Base-by-base conservation (phyloP, 2,329 filamentous ascomycete genomes). In the Aaosphaeria arxii region DNA sequence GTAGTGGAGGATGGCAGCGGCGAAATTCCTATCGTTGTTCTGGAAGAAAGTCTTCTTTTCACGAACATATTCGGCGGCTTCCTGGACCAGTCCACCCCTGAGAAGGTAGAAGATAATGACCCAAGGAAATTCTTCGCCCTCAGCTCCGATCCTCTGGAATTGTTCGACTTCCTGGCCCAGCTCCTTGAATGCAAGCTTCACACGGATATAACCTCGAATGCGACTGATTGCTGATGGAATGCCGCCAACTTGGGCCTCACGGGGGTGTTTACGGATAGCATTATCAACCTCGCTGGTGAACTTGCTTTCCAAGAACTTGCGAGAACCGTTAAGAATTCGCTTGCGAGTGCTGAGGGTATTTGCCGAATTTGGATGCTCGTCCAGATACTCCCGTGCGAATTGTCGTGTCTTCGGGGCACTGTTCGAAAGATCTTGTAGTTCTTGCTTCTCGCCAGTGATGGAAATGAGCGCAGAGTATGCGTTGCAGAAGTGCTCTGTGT, bases 51-150 rank as follows among this genome's bases (percentile, higher is more conserved):
- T 83, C 61, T 91, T 87, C 64, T 92, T 88, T 54, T 84, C 81
- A 59, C 86, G 86, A 49, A 97, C 89, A 68, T 96, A 99, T 54
- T 88, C 81, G 30, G 88, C 85, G 11, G 92, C 92, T 69, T 97
- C 92, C 11, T 81, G 80, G 45, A 94, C 79, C 56, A 95, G 86
- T 43, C 94, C 94, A 52, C 87, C 87, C 41, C 94, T 85, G 28
- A 99, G 76, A 38, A 97, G 81, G 71, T 90, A 97, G 74, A 95
- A 99, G 40, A 99, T 85, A 43, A 96, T 80, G 40, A 91, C 91
- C 94, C 94, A 99, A 54, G 91, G 87, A 62, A 87, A 94, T 66
- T 96, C 91, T 44, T 88, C 84, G 39, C 85, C 70, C 11, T 64
- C 53, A 28, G 64, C 64, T 30, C 72, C 84, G 42, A 91, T 80